Percentiles rank a stretch among this genome's conserved stretches.
These are phyloP conservation scores for Lichina pygmaea DNA, from an alignment of 495 filamentous ascomycete species.

Conservation along the genomic window DNA sequence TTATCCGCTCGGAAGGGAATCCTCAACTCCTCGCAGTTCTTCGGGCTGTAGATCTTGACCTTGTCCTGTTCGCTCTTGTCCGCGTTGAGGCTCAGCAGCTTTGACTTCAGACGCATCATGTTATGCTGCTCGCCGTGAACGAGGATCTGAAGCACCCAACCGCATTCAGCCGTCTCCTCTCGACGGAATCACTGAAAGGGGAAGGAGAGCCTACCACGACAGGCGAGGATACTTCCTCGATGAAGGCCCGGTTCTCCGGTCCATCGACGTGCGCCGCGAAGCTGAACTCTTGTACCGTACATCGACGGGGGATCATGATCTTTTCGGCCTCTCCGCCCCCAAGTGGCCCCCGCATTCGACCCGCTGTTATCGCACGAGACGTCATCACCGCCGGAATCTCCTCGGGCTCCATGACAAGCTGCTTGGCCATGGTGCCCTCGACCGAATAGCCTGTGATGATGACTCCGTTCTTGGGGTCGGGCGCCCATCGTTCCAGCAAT, in stretches of 20 bases:
- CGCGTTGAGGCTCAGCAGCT: conserved; percentile 70
- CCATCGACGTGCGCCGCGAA: conserved; percentile 96
- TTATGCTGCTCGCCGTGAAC: conserved; percentile 94
- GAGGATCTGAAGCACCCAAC: conserved; percentile 32
- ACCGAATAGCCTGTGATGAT: conserved; percentile 96
- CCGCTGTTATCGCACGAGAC: conserved; percentile 23
- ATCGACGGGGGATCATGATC: conserved; percentile 75
- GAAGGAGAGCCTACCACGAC: conserved; percentile 45
- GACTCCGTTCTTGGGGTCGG: conserved; percentile 80
- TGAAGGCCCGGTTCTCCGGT: conserved; percentile 81
- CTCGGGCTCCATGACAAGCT: conserved; percentile 77
- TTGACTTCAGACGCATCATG: conserved; percentile 91
- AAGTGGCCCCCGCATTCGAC: conserved; percentile 18
- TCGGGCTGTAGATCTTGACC: conserved; percentile 73
- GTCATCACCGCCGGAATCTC: conserved; percentile 84
- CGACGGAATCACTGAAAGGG: not conserved
- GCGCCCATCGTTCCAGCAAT: conserved; percentile 83
- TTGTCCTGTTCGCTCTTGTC: conserved; percentile 34
- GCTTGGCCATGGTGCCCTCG: conserved; percentile 94
- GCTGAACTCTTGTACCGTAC: conserved; percentile 71
- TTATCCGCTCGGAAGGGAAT: conserved; percentile 95
- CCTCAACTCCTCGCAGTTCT: conserved; percentile 82
- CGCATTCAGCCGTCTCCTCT: not conserved
- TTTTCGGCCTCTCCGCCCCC: conserved; percentile 37
- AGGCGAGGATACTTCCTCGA: conserved; percentile 70